Conservation (phyloP, 192 early-diverging fungal species). For the Coemansia sp. region DNA sequence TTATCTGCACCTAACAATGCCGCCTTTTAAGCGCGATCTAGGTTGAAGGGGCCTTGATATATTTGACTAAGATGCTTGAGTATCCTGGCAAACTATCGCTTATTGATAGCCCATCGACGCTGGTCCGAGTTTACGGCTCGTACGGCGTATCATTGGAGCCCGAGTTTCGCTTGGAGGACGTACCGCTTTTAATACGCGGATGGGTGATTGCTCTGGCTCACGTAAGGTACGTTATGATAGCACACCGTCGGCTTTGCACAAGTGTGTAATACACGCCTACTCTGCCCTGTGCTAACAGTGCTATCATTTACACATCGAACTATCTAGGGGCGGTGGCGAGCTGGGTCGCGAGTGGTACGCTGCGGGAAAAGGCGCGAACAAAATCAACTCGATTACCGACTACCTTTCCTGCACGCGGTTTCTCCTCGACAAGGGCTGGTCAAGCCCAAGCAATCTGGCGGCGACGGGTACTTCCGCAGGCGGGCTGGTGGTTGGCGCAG, state of each 20-base stretch:
- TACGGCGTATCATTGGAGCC: constrained; percentile 78
- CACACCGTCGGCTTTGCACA: neutral
- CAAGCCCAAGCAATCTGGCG: constrained; percentile 60
- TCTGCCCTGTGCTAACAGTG: neutral
- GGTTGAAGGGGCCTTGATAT: too few species aligned
- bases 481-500: constrained; percentile 74
- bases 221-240: constrained; percentile 50
- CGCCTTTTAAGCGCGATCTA: too few species aligned
- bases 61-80: neutral
- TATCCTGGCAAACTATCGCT: neutral
- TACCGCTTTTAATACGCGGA: constrained; percentile 77
- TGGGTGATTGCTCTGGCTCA: constrained; percentile 85
- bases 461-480: constrained; percentile 79
- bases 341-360: constrained; percentile 80
- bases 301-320: neutral
- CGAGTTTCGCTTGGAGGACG: constrained; percentile 75
- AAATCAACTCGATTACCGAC: constrained; percentile 75
- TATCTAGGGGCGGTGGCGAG: constrained; percentile 73
- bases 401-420: constrained; percentile 69
- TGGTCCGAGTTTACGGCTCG: constrained; percentile 81
- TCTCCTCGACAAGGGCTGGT: constrained; percentile 62
- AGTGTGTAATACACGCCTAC: neutral
- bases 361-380: constrained; percentile 69
- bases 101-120: constrained; percentile 40
- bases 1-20: neutral